A percentile compares a stretch with the other conserved stretches of the same genome.
Evolutionary conservation across 192 early-diverging fungal species (phyloP).

Genomic region (Linderina pennispora): DNA sequence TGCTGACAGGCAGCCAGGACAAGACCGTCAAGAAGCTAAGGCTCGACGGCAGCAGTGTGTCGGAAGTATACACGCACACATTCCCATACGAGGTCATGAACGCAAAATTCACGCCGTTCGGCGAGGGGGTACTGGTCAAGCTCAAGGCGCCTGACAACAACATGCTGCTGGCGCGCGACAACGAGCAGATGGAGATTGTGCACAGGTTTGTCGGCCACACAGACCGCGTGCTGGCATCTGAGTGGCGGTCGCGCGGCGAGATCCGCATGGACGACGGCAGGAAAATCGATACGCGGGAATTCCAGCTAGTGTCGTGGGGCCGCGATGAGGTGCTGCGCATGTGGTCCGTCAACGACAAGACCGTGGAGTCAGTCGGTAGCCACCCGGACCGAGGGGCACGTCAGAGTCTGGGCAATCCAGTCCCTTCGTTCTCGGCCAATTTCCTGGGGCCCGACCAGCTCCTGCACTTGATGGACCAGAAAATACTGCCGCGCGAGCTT

Average conservation of each 20-base stretch:
- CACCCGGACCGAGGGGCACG: background rate
- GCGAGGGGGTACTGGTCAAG: slow-evolving; percentile 25
- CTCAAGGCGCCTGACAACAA: slow-evolving; percentile 12
- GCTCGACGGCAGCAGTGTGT: slow-evolving; percentile 3
- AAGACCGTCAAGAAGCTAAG: slow-evolving; percentile 30
- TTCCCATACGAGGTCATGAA: slow-evolving; percentile 21
- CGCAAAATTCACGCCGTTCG: slow-evolving; percentile 33
- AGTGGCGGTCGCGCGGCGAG: slow-evolving; percentile 20
- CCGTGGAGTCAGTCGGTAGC: slow-evolving; percentile 13
- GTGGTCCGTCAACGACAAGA: slow-evolving; percentile 16
- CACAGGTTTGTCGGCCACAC: slow-evolving; percentile 36
- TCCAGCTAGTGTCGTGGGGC: slow-evolving; percentile 45
- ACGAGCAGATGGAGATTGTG: slow-evolving; percentile 5
- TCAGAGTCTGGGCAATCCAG: background rate
- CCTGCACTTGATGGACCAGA: slow-evolving; percentile 22
- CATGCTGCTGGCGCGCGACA: slow-evolving; percentile 14
- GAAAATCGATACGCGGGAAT: slow-evolving; percentile 4
- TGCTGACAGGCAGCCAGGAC: slow-evolving; percentile 32
- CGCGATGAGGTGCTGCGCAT: slow-evolving; percentile 35
- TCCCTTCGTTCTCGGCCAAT: slow-evolving; percentile 36
- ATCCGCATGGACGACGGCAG: background rate
- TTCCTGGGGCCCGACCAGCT: slow-evolving; percentile 33
- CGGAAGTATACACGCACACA: slow-evolving; percentile 13
- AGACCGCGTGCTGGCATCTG: slow-evolving; percentile 19
- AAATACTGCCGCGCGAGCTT: slow-evolving; percentile 14